Evolutionary conservation across 208 protist genomes (phyloP), one percentile per base, ranked within the genome.

Genomic region (Wallacemonas collosoma): DNA sequence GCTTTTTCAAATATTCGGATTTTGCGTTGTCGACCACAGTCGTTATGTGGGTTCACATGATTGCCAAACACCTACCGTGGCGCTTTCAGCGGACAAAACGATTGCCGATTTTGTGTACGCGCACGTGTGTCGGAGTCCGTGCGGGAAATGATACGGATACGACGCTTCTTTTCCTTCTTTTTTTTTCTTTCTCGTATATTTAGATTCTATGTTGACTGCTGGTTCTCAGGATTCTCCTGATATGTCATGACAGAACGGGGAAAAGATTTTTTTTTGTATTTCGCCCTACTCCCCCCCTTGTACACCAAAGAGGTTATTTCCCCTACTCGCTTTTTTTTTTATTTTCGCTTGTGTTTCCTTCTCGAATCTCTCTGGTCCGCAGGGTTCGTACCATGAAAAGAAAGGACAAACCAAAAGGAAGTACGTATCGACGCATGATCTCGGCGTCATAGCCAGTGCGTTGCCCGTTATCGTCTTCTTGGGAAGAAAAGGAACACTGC

Each of bases 241-340:
- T 26, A 26, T 26, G 26, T 26, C 26, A 26, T 26, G 26, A 26
- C 26, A 26, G 26, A 26, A 26, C 45, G 45, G 12, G 12, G 12
- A 50, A 12, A 50, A 50, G 45, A 12, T 58, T 26, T 58, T 36
- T 58, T 58, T 58, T n/a, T 7, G 11, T 53, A 53, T 58, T 15
- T 51, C 43, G 36, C 14, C 65, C 40, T 39, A 17, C 40, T 62
- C 41, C 17, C 15, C 61, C 45, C 40, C 17, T 50, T 57, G 44
- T 77, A 68, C 65, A 67, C 58, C 64, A 50, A 65, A 65, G 60
- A 65, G 60, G 14, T 58, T 71, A 17, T 63, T 57, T 72, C 50
- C 51, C 43, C 51, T 68, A 67, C 40, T 50, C 51, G 70, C 65
- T 44, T 54, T 72, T 72, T 72, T 56, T 65, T 65, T 3, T 50